phyloP scores from a whole-genome alignment of 2,329 filamentous ascomycete genomes.

The Fusarium devonianum region DNA sequence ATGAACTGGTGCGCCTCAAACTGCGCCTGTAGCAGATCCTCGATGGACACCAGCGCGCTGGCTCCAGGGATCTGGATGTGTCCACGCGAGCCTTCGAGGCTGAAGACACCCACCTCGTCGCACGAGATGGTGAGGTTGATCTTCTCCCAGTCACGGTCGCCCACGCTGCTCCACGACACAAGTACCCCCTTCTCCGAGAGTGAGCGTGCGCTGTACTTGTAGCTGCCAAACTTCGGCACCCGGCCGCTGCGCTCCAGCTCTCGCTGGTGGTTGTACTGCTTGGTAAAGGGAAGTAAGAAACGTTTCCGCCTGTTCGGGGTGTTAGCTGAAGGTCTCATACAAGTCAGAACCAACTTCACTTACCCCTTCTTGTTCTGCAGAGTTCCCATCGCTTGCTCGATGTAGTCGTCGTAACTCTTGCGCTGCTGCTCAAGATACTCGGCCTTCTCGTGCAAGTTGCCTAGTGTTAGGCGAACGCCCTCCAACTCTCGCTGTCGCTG shows the following conservation, averaged over 20 bases:
- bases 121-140: constrained; percentile 94
- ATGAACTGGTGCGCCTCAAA: constrained; percentile 98
- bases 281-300: constrained; percentile 95
- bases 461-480: constrained; percentile 76
- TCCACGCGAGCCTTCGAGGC: constrained; percentile 86
- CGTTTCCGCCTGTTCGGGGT: constrained; percentile 75
- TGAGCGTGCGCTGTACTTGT: constrained; percentile 92
- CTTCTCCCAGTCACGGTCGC: constrained; percentile 84
- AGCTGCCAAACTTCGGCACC: constrained; percentile 96
- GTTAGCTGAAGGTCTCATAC: constrained; percentile 21
- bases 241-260: constrained; percentile 92
- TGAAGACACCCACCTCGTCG: constrained; percentile 93
- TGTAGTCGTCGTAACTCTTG: constrained; percentile 98
- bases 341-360: constrained; percentile 38
- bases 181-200: constrained; percentile 94
- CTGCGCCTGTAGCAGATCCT: constrained; percentile 93
- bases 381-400: constrained; percentile 97
- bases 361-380: constrained; percentile 95
- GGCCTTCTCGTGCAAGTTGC: constrained; percentile 83
- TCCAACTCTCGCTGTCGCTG: constrained; percentile 93
- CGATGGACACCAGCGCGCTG: constrained; percentile 85
- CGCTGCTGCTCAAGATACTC: constrained; percentile 93
- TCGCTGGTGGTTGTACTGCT: constrained; percentile 97
- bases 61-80: constrained; percentile 97
- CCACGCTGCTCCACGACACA: constrained; percentile 86